phyloP scores from a whole-genome alignment of 768 basidiomycete genomes.

The Albatrellus ellisii region DNA sequence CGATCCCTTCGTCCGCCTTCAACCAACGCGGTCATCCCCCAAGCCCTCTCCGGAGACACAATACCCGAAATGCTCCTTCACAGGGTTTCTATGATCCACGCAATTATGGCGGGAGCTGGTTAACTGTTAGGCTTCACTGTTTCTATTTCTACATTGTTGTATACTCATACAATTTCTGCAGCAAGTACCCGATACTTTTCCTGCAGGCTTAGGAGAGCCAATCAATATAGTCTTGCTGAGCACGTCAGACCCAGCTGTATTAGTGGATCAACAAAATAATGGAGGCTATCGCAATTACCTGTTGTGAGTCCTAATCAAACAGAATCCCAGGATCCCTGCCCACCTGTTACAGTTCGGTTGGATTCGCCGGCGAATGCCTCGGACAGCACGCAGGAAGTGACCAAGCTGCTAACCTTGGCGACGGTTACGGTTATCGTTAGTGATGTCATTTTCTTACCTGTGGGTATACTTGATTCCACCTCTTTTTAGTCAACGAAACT shows the following conservation, averaged over 20 bases:
- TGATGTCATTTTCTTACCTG: slow-evolving; percentile 6
- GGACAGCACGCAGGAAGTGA: slow-evolving; percentile 62
- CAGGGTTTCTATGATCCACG: slow-evolving; percentile 50
- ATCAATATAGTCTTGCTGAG: slow-evolving; percentile 73
- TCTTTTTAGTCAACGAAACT: slow-evolving; percentile 55
- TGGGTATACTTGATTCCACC: slow-evolving; percentile 1
- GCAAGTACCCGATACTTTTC: slow-evolving; percentile 3
- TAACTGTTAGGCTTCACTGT: slow-evolving; percentile 42
- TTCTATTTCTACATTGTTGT: not conserved
- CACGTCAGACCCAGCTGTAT: slow-evolving; percentile 56
- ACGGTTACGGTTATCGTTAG: slow-evolving; percentile 63
- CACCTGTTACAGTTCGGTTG: slow-evolving; percentile 38
- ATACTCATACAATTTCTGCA: not conserved
- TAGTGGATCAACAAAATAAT: slow-evolving; percentile 40
- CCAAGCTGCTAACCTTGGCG: slow-evolving; percentile 72
- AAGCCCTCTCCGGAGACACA: slow-evolving; percentile 14
- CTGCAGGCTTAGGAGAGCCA: slow-evolving; percentile 42
- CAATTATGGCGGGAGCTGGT: slow-evolving; percentile 46
- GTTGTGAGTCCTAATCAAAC: slow-evolving; percentile 34
- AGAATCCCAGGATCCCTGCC: not conserved
- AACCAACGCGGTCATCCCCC: slow-evolving; percentile 9
- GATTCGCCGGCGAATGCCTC: slow-evolving; percentile 68
- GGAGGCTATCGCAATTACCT: slow-evolving; percentile 80
- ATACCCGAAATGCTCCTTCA: slow-evolving; percentile 24
- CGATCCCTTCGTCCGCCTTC: slow-evolving; percentile 14